Evolutionary conservation across 1,284 basidiomycete genomes (phyloP).

Genomic region (Gomphus bonarii): DNA sequence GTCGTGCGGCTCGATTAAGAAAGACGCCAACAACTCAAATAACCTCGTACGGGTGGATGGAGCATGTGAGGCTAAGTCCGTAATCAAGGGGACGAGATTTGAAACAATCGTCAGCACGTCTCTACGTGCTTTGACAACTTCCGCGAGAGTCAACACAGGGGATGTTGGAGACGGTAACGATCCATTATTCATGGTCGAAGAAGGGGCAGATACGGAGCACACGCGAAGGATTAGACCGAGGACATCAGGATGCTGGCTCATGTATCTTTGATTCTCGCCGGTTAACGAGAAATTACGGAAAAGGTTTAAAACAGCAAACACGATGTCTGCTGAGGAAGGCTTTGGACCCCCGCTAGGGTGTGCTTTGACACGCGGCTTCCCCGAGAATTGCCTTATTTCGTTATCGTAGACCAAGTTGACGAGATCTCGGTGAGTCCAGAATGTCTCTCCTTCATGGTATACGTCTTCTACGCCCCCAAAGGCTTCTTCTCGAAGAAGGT

Average conservation of each 20-base stretch:
- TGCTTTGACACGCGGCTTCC: conserved; percentile 6
- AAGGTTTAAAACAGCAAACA: conserved; percentile 71
- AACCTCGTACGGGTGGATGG: conserved; percentile 35
- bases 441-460: conserved; percentile 22
- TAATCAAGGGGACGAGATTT: conserved; percentile 45
- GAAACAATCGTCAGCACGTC: conserved; percentile 70
- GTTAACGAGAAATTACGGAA: conserved; percentile 78
- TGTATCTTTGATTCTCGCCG: conserved; percentile 59
- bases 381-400: conserved; percentile 46
- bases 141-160: conserved; percentile 40
- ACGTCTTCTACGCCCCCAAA: conserved; percentile 32
- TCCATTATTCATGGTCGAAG: conserved; percentile 25
- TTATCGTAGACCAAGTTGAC: conserved; percentile 47
- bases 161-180: conserved; percentile 22
- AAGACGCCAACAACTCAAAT: conserved; percentile 66
- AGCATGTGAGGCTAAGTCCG: conserved; percentile 34
- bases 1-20: conserved; percentile 61
- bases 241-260: conserved; percentile 57
- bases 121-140: conserved; percentile 67
- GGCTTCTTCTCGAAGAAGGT: conserved; percentile 76
- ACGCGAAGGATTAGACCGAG: conserved; percentile 61
- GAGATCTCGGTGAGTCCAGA: conserved; percentile 57
- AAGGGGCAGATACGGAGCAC: conserved; percentile 29
- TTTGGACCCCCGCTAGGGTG: conserved; percentile 36
- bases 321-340: conserved; percentile 35